phyloP scores from a whole-genome alignment of 2,329 filamentous ascomycete species.

The Colletotrichum falcatum region DNA sequence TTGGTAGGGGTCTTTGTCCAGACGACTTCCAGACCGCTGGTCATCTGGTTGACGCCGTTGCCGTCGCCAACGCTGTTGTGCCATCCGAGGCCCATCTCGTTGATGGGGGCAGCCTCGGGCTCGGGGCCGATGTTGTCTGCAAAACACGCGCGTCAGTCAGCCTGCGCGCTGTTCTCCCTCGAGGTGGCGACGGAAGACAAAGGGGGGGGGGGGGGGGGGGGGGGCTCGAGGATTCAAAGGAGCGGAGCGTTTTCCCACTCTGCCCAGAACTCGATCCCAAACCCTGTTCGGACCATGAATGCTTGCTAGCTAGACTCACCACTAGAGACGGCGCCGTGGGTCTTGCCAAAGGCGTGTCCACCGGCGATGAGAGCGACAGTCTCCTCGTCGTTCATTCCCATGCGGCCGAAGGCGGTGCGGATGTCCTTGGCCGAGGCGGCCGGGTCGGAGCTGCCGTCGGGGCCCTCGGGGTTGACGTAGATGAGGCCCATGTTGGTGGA shows the following conservation, averaged over 20 bases:
- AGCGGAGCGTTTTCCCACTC: background rate
- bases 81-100: constrained; percentile 81
- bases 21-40: constrained; percentile 81
- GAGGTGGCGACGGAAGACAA: background rate
- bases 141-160: constrained; percentile 48
- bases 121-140: constrained; percentile 73
- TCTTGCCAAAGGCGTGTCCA: constrained; percentile 85
- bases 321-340: constrained; percentile 72
- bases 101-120: constrained; percentile 73
- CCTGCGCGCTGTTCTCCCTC: constrained; percentile 6
- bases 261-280: background rate
- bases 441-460: constrained; percentile 78
- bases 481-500: constrained; percentile 82
- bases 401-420: constrained; percentile 79
- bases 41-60: constrained; percentile 79
- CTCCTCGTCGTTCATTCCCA: constrained; percentile 88
- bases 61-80: constrained; percentile 72
- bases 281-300: background rate
- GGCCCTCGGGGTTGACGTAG: constrained; percentile 85
- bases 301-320: constrained; percentile 27
- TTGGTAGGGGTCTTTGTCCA: constrained; percentile 82
- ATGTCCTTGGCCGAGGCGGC: constrained; percentile 78
- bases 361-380: constrained; percentile 84
- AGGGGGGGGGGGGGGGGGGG: background rate
- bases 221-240: too few species aligned